Conservation (phyloP, 768 basidiomycete species). For the Lyophyllum atratum region DNA sequence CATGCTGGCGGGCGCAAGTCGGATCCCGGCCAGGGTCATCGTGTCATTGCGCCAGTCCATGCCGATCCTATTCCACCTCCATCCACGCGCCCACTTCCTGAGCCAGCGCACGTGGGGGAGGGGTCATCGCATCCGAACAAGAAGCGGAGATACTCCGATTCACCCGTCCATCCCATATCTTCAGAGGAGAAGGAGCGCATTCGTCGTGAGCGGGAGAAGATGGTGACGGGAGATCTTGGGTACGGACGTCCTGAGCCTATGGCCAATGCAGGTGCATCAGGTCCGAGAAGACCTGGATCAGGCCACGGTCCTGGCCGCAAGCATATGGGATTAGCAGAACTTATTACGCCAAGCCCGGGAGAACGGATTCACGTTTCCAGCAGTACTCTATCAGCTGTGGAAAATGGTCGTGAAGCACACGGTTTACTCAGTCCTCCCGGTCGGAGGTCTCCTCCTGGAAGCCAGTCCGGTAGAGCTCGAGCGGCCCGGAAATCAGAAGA, state of each 20-base stretch:
- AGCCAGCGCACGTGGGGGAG: conserved; percentile 2
- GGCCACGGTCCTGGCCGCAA: conserved; percentile 20
- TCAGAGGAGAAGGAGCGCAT: conserved; percentile 29
- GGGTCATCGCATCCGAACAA: conserved; percentile 31
- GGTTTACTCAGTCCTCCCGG: conserved; percentile 32
- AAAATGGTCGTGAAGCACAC: neutral
- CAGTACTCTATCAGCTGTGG: neutral
- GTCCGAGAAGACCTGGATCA: conserved; percentile 25
- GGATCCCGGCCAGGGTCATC: conserved; percentile 17
- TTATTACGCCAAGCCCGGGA: conserved; percentile 9
- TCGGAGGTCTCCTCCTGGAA: conserved; percentile 52
- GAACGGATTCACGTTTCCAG: neutral
- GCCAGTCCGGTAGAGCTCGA: conserved; percentile 44
- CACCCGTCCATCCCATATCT: conserved; percentile 27
- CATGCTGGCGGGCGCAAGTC: conserved; percentile 15
- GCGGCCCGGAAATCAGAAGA: conserved; percentile 47
- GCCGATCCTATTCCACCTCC: conserved; percentile 10
- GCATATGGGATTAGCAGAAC: conserved; percentile 12
- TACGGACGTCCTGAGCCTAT: conserved; percentile 31
- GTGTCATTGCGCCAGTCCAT: conserved; percentile 18
- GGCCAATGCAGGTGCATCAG: conserved; percentile 18
- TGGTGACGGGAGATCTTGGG: conserved; percentile 33
- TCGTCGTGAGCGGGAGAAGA: conserved; percentile 31
- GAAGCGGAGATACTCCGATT: conserved; percentile 46
- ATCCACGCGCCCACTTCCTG: conserved; percentile 6